Percentiles rank a stretch among this genome's conserved stretches.
Conservation (phyloP, 495 filamentous ascomycete genomes). For the Echria macrotheca region DNA sequence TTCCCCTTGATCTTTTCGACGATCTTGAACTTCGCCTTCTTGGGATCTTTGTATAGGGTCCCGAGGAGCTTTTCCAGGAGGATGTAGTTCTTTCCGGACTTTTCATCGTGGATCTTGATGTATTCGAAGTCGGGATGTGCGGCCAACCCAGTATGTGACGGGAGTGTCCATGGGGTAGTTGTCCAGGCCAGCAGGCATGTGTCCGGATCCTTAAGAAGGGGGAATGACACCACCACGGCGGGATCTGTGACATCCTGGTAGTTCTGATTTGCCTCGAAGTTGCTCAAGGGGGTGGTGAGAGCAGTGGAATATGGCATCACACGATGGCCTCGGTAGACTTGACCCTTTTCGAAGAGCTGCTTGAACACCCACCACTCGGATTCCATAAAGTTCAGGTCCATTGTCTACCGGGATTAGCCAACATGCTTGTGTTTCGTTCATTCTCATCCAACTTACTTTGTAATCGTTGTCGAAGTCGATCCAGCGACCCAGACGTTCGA, state of each 20-base stretch:
- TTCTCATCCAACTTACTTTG: conserved; percentile 56
- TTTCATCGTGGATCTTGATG: conserved; percentile 81
- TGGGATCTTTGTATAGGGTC: conserved; percentile 91
- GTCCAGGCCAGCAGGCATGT: conserved; percentile 85
- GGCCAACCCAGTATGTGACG: conserved; percentile 75
- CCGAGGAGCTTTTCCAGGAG: conserved; percentile 78
- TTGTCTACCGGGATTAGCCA: conserved; percentile 53
- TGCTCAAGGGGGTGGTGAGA: conserved; percentile 82
- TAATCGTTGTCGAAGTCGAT: conserved; percentile 99
- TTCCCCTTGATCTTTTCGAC: conserved; percentile 76
- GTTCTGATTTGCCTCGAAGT: conserved; percentile 92
- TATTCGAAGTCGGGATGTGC: conserved; percentile 91
- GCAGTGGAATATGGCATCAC: conserved; percentile 96
- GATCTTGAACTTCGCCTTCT: conserved; percentile 94
- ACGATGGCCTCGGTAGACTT: conserved; percentile 80
- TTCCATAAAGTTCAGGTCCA: conserved; percentile 95
- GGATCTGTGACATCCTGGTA: conserved; percentile 93
- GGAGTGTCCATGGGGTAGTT: conserved; percentile 94
- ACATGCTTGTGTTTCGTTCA: too few species aligned
- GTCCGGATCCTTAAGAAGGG: conserved; percentile 67
- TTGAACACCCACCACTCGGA: conserved; percentile 97
- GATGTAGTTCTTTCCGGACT: conserved; percentile 77
- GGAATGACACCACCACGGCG: conserved; percentile 86
- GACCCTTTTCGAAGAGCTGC: conserved; percentile 80
- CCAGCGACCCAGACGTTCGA: conserved; percentile 90